Evolutionary conservation across 2,329 filamentous ascomycete genomes (phyloP).

Genomic region (Torrubiella hemipterigena): DNA sequence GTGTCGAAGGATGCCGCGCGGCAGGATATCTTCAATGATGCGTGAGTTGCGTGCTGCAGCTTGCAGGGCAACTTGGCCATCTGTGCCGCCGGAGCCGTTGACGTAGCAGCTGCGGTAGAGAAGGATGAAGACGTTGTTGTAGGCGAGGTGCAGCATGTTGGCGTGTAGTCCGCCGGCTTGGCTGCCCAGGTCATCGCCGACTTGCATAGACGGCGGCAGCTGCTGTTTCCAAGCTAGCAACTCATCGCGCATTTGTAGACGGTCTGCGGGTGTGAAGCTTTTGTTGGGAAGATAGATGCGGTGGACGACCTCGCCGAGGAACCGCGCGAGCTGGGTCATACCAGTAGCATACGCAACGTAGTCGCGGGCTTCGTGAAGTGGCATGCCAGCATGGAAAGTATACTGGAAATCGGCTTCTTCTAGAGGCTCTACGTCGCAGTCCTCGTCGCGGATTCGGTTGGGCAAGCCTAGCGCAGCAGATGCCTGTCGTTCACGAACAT

Average conservation of each 20-base stretch:
- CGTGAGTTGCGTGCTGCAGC: slow-evolving; percentile 31
- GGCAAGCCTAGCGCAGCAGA: slow-evolving; percentile 32
- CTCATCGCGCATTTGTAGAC: slow-evolving; percentile 21
- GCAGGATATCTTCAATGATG: slow-evolving; percentile 34
- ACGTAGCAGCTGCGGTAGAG: slow-evolving; percentile 30
- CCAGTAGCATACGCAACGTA: slow-evolving; percentile 23
- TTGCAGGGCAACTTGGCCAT: slow-evolving; percentile 28
- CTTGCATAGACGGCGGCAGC: slow-evolving; percentile 14
- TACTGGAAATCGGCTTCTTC: slow-evolving; percentile 8
- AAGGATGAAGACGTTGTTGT: slow-evolving; percentile 33
- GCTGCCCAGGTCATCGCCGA: slow-evolving; percentile 5
- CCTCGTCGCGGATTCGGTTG: slow-evolving; percentile 33
- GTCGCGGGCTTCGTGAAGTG: slow-evolving; percentile 12
- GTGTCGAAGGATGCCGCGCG: slow-evolving; percentile 25
- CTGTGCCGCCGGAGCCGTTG: slow-evolving; percentile 16
- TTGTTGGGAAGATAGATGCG: slow-evolving; percentile 7
- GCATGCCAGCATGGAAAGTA: slow-evolving; percentile 7
- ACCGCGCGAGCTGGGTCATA: slow-evolving; percentile 11
- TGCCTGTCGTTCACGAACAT: slow-evolving; percentile 35
- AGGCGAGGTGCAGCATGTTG: slow-evolving; percentile 29
- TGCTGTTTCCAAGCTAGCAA: slow-evolving; percentile 25
- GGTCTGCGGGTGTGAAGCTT: slow-evolving; percentile 12
- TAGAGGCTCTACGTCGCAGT: slow-evolving; percentile 29
- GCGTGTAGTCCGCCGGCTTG: slow-evolving; percentile 24
- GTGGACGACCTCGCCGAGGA: slow-evolving; percentile 13